Evolutionary conservation across 2,329 filamentous ascomycete genomes (phyloP).

Genomic region (Botrytis squamosa): DNA sequence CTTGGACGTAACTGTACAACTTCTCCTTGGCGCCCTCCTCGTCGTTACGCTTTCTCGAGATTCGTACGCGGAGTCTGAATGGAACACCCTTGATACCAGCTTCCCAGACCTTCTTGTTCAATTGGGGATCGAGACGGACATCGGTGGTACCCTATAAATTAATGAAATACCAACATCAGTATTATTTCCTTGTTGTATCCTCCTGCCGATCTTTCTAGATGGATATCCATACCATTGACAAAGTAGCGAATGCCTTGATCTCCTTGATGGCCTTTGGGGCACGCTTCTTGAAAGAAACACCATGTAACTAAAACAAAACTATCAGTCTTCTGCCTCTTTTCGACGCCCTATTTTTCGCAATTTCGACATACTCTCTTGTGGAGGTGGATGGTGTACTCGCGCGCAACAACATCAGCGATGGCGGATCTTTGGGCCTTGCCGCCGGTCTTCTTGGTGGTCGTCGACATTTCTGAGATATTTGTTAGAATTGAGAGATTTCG

Average conservation of each 20-base stretch:
- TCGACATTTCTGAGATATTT: conserved; percentile 55
- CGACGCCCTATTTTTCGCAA: conserved; percentile 15
- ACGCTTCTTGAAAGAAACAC: conserved; percentile 99
- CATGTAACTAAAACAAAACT: conserved; percentile 71
- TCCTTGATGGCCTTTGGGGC: conserved; percentile 99
- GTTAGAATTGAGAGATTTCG: conserved; percentile 18
- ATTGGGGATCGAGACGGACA: conserved; percentile 95
- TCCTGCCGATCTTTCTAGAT: background rate
- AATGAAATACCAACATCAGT: conserved; percentile 28
- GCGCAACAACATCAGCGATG: conserved; percentile 97
- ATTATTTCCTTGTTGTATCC: background rate
- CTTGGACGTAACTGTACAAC: conserved; percentile 99
- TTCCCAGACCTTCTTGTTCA: conserved; percentile 99
- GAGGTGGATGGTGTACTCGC: conserved; percentile 99
- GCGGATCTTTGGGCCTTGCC: conserved; percentile 81
- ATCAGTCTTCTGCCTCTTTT: conserved; percentile 48
- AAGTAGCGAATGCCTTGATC: conserved; percentile 90
- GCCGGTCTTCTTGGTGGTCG: conserved; percentile 63
- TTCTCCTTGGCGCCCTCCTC: conserved; percentile 99
- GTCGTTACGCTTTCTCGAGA: conserved; percentile 99
- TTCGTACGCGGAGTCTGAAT: conserved; percentile 95
- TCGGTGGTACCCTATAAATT: conserved; percentile 79
- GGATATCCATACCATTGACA: conserved; percentile 81
- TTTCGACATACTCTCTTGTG: conserved; percentile 90
- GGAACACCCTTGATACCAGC: conserved; percentile 97